Conservation (phyloP, 345 rosid species). For the Aquilaria malaccensis region DNA sequence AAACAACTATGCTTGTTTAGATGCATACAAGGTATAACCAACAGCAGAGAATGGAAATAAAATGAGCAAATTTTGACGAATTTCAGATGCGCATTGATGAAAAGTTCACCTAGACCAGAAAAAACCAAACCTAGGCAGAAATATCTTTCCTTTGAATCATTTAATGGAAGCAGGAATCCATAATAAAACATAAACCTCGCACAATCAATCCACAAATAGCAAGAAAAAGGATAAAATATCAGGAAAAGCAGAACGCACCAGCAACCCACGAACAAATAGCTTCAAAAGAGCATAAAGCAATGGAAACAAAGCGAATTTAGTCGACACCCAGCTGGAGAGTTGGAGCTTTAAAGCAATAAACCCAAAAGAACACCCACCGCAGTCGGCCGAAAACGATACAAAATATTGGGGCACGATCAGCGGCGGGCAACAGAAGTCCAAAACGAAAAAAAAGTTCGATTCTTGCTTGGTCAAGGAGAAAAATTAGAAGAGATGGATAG, state of each 20-base stretch:
- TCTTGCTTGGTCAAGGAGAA: neutral
- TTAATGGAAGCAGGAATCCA: neutral
- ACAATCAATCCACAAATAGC: neutral
- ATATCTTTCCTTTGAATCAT: neutral
- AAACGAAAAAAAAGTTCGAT: slow-evolving; percentile 1
- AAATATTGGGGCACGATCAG: neutral
- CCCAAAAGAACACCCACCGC: neutral
- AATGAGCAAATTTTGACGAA: neutral
- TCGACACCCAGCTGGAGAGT: slow-evolving; percentile 3
- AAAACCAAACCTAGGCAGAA: neutral
- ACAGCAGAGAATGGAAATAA: neutral
- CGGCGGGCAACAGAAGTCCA: neutral
- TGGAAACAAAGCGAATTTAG: slow-evolving; percentile 1
- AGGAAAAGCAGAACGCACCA: slow-evolving; percentile 4
- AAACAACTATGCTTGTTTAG: neutral
- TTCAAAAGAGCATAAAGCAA: slow-evolving; percentile 5
- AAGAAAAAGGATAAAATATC: neutral
- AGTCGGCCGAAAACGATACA: neutral
- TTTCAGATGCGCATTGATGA: neutral
- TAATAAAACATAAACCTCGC: neutral
- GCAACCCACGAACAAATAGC: slow-evolving; percentile 10
- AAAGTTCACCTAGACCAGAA: slow-evolving; percentile 3
- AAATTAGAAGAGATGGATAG: slow-evolving; percentile 7
- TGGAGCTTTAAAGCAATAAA: neutral
- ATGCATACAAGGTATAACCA: neutral